These are phyloP conservation scores for Martiniozyma asiatica DNA, from an alignment of 1,139 yeast species.

Conservation along the genomic window DNA sequence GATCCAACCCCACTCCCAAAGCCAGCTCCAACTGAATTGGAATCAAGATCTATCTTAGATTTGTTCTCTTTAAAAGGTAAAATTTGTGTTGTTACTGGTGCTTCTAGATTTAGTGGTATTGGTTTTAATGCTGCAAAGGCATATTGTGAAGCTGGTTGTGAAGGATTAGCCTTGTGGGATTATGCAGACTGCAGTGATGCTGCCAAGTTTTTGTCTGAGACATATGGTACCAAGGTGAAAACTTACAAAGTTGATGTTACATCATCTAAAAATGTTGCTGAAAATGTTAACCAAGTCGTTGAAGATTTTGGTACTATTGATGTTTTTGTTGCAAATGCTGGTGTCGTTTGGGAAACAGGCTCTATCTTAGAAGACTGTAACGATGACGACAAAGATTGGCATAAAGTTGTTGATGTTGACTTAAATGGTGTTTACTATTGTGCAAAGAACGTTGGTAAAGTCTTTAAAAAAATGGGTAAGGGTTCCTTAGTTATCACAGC, in stretches of 20 bases:
- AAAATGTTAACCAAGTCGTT: slow-evolving; percentile 44
- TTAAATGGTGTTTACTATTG: slow-evolving; percentile 69
- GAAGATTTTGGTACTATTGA: slow-evolving; percentile 70
- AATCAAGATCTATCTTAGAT: slow-evolving; percentile 12
- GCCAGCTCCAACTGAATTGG: slow-evolving; percentile 17
- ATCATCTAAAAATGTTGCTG: slow-evolving; percentile 45
- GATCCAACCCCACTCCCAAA: slow-evolving; percentile 18
- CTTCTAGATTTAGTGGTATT: slow-evolving; percentile 52
- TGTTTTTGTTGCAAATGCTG: slow-evolving; percentile 83
- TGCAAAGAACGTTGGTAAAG: slow-evolving; percentile 57
- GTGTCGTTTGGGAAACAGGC: slow-evolving; percentile 78
- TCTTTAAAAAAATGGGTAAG: slow-evolving; percentile 56
- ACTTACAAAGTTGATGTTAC: slow-evolving; percentile 68
- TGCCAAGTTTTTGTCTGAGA: slow-evolving; percentile 32
- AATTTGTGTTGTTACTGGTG: slow-evolving; percentile 82
- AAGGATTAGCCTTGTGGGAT: slow-evolving; percentile 63
- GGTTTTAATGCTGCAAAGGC: slow-evolving; percentile 80
- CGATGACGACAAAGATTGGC: slow-evolving; percentile 47
- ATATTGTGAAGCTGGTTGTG: slow-evolving; percentile 85
- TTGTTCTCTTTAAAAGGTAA: slow-evolving; percentile 66
- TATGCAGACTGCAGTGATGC: slow-evolving; percentile 55
- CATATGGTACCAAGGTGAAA: slow-evolving; percentile 49
- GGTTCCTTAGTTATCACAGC: slow-evolving; percentile 82
- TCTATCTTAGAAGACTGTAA: slow-evolving; percentile 46
- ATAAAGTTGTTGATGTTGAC: slow-evolving; percentile 57